These are phyloP conservation scores for Kwoniella dejecticola DNA, from an alignment of 768 basidiomycete genomes.

Conservation along the genomic window DNA sequence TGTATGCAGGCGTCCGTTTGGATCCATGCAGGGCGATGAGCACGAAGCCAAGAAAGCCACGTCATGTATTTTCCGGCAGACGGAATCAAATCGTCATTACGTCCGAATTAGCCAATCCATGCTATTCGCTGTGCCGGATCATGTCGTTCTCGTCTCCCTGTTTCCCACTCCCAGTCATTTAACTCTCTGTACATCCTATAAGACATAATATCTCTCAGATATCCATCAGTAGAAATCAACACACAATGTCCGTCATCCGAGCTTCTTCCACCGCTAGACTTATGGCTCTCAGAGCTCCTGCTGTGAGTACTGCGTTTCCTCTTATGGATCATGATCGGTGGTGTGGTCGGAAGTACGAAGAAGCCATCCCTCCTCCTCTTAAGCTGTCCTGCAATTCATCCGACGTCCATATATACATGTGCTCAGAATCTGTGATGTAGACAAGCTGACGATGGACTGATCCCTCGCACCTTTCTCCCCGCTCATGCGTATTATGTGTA, in stretches of 20 bases:
- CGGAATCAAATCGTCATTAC: conserved; percentile 13
- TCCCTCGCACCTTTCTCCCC: no score
- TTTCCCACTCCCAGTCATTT: neutral
- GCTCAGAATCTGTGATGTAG: no score
- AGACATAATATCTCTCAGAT: neutral
- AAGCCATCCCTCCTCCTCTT: no score
- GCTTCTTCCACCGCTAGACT: conserved; percentile 24
- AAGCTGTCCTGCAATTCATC: no score
- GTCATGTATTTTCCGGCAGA: neutral
- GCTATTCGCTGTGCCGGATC: no score
- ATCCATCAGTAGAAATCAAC: no score
- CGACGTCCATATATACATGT: no score
- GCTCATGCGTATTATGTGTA: no score
- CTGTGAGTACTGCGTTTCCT: conserved; percentile 34
- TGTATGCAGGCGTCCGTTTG: no score
- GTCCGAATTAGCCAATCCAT: neutral
- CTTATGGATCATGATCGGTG: neutral
- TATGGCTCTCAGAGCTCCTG: conserved; percentile 31
- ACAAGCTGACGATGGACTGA: no score
- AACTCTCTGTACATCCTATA: neutral
- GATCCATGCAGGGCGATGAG: no score
- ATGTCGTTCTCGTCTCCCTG: neutral
- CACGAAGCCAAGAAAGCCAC: neutral
- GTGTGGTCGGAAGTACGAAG: no score
- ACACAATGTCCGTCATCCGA: conserved; percentile 22